Evolutionary conservation across 1,139 yeast species (phyloP).

Genomic region (Blastobotrys elegans): DNA sequence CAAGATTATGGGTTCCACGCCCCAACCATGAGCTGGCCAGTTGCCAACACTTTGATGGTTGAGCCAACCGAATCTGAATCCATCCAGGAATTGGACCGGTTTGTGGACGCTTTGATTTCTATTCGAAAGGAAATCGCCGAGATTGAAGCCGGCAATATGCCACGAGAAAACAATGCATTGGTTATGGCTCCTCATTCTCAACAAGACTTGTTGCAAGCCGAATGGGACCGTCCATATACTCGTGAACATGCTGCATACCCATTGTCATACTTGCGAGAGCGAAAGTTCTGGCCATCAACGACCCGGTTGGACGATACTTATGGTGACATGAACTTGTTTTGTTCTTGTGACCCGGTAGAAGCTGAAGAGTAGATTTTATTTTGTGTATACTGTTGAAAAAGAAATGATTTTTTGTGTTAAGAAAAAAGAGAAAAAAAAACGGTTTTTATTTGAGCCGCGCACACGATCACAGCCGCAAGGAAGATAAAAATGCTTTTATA

Average conservation of each 20-base stretch:
- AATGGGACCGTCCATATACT: constrained; percentile 86
- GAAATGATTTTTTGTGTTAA: neutral
- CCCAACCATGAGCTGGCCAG: constrained; percentile 98
- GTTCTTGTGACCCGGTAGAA: constrained; percentile 60
- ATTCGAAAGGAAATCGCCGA: constrained; percentile 80
- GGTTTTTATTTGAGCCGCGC: too few species aligned
- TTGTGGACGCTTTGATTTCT: constrained; percentile 78
- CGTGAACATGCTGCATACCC: constrained; percentile 95
- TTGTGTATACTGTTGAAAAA: neutral
- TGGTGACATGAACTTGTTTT: constrained; percentile 88
- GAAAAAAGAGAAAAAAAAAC: neutral
- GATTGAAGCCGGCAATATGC: constrained; percentile 59
- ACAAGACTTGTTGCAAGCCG: constrained; percentile 64
- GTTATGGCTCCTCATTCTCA: constrained; percentile 92
- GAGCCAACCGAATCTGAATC: constrained; percentile 98
- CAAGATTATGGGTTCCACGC: constrained; percentile 99
- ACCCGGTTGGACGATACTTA: constrained; percentile 89
- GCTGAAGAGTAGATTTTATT: constrained; percentile 16
- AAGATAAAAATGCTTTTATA: too few species aligned
- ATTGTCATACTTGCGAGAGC: constrained; percentile 58
- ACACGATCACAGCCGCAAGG: too few species aligned
- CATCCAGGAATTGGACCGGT: constrained; percentile 80
- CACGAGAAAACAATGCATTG: constrained; percentile 58
- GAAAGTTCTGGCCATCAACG: constrained; percentile 95
- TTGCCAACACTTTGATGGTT: constrained; percentile 93